Percentiles rank a stretch among this genome's conserved stretches.
These are phyloP conservation scores for Polytolypa hystricis DNA, from an alignment of 2,329 filamentous ascomycete species.

Conservation along the genomic window DNA sequence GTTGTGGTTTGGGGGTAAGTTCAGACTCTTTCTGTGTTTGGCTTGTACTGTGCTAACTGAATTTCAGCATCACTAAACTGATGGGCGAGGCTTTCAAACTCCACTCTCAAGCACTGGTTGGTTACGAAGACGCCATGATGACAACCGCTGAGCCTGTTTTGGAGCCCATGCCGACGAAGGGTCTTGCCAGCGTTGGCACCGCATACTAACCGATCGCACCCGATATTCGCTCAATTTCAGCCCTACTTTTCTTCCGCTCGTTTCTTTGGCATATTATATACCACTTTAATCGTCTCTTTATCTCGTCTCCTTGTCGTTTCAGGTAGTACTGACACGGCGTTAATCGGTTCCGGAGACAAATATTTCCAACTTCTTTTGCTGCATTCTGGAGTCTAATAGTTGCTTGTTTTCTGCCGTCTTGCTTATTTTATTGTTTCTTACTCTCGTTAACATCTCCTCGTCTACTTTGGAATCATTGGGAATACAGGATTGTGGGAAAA, in stretches of 20 bases:
- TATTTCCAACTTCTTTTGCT: neutral
- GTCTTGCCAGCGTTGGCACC: slow-evolving; percentile 32
- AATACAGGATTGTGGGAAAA: slow-evolving; percentile 21
- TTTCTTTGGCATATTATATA: slow-evolving; percentile 15
- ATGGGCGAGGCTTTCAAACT: slow-evolving; percentile 98
- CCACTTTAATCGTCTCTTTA: slow-evolving; percentile 8
- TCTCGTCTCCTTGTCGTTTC: slow-evolving; percentile 8
- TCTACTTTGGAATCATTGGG: slow-evolving; percentile 28
- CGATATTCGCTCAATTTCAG: slow-evolving; percentile 11
- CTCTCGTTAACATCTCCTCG: slow-evolving; percentile 25
- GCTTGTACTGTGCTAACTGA: slow-evolving; percentile 33
- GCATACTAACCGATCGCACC: slow-evolving; percentile 24
- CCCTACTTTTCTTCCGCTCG: slow-evolving; percentile 12
- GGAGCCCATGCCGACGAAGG: slow-evolving; percentile 33
- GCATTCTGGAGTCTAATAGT: neutral
- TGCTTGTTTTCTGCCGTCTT: neutral
- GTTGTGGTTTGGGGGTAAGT: slow-evolving; percentile 99
- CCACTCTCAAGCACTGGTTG: slow-evolving; percentile 85
- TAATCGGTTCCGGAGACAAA: slow-evolving; percentile 5
- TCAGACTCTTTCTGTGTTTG: slow-evolving; percentile 12
- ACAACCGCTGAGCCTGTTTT: slow-evolving; percentile 25
- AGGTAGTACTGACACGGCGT: slow-evolving; percentile 3
- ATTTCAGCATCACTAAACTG: slow-evolving; percentile 50
- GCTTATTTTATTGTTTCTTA: slow-evolving; percentile 1
- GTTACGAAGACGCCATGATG: slow-evolving; percentile 61